Evolutionary conservation across 1,284 basidiomycete genomes (phyloP).

Genomic region (Apiotrichum sp.): DNA sequence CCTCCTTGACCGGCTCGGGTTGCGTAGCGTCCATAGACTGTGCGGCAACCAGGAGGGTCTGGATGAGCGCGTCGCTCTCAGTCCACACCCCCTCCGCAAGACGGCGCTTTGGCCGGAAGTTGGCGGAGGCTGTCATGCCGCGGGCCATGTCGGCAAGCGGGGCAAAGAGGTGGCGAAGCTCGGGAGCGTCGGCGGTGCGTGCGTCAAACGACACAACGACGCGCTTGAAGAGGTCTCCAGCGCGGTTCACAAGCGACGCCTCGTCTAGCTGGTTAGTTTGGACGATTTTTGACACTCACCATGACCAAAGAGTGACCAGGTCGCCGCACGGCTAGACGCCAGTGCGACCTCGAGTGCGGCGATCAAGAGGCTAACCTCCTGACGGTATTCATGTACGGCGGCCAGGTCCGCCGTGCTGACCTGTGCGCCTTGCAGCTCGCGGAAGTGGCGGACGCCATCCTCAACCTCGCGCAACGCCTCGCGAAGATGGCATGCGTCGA

Average conservation of each 20-base stretch:
- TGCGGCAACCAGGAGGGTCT: conserved; percentile 58
- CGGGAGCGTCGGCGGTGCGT: conserved; percentile 35
- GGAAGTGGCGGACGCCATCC: conserved; percentile 29
- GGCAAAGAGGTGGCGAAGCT: conserved; percentile 51
- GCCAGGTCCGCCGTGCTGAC: conserved; percentile 19
- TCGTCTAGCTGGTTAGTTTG: conserved; percentile 15
- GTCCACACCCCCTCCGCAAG: conserved; percentile 23
- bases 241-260: conserved; percentile 12
- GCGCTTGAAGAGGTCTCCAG: conserved; percentile 6
- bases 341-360: conserved; percentile 21
- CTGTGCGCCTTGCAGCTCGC: conserved; percentile 30
- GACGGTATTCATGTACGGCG: conserved; percentile 23
- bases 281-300: conserved; percentile 9
- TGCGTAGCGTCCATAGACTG: conserved; percentile 53
- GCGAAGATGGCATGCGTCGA: conserved; percentile 19
- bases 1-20: conserved; percentile 23
- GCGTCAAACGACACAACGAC: neutral
- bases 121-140: conserved; percentile 4
- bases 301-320: conserved; percentile 23
- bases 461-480: conserved; percentile 30
- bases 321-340: conserved; percentile 14
- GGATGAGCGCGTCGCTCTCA: conserved; percentile 52
- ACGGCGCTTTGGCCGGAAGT: neutral
- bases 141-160: conserved; percentile 54
- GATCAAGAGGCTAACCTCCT: conserved; percentile 21